Evolutionary conservation across 2,329 filamentous ascomycete species (phyloP).

Genomic region (Davidsoniella virescens): DNA sequence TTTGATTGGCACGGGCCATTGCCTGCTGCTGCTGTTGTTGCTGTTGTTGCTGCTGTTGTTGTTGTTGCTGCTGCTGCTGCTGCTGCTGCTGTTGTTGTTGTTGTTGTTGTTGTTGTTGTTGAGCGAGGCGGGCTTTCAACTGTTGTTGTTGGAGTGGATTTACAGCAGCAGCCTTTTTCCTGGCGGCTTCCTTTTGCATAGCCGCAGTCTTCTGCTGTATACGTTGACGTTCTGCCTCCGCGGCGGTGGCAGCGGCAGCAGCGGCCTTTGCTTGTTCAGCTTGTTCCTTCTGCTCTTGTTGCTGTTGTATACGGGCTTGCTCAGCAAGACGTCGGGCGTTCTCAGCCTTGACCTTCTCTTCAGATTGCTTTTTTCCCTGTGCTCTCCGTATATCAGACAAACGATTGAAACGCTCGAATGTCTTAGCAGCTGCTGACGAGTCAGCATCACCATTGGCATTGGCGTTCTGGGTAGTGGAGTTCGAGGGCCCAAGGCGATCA

Average conservation of each 20-base stretch:
- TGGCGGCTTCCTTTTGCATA: constrained; percentile 10
- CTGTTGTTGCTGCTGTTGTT: constrained; percentile 21
- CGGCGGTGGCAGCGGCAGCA: constrained; percentile 19
- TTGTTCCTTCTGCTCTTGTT: constrained; percentile 29
- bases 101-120: constrained; percentile 16
- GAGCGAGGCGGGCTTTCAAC: constrained; percentile 6
- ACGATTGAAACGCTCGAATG: constrained; percentile 81
- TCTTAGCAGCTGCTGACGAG: constrained; percentile 50
- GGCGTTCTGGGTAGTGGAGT: constrained; percentile 39
- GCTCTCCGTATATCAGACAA: constrained; percentile 70
- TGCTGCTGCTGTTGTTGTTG: constrained; percentile 23
- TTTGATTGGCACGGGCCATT: constrained; percentile 21
- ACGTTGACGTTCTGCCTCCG: constrained; percentile 16
- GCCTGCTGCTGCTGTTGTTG: constrained; percentile 22
- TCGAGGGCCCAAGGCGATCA: constrained; percentile 53
- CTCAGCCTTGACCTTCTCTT: constrained; percentile 54
- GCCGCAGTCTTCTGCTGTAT: constrained; percentile 13
- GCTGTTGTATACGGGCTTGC: constrained; percentile 28
- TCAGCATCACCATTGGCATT: constrained; percentile 52
- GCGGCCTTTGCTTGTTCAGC: constrained; percentile 13
- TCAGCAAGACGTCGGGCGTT: constrained; percentile 40
- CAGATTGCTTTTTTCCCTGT: constrained; percentile 59
- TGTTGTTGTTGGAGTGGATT: constrained; percentile 18
- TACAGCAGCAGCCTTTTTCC: neutral
- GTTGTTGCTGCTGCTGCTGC: constrained; percentile 20